phyloP scores from a whole-genome alignment of 306 rosid genomes.

The Fagus sylvatica region DNA sequence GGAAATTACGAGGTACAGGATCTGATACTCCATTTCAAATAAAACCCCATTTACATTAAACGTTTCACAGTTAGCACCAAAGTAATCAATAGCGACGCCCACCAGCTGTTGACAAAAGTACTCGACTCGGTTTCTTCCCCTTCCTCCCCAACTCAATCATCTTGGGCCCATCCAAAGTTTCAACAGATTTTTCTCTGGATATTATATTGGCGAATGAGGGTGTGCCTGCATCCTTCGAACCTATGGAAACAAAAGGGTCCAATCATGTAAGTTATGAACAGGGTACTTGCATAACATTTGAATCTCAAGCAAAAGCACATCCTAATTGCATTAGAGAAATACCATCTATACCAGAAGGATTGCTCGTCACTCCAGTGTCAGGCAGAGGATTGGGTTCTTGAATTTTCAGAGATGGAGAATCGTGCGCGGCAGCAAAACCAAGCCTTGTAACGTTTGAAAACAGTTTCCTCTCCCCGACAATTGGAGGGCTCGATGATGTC shows the following conservation, averaged over 20 bases:
- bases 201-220: slow-evolving; percentile 70
- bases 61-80: background rate
- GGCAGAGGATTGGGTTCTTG: slow-evolving; percentile 51
- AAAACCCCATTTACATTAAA: background rate
- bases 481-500: slow-evolving; percentile 68
- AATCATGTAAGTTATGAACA: background rate
- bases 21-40: background rate
- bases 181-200: slow-evolving; percentile 57
- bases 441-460: slow-evolving; percentile 85
- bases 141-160: slow-evolving; percentile 73
- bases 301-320: background rate
- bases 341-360: slow-evolving; percentile 53
- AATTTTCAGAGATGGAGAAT: slow-evolving; percentile 72
- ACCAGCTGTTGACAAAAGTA: slow-evolving; percentile 83
- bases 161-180: slow-evolving; percentile 51
- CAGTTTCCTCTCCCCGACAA: slow-evolving; percentile 68
- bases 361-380: slow-evolving; percentile 23
- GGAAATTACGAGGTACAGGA: background rate
- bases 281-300: background rate
- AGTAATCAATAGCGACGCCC: slow-evolving; percentile 80
- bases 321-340: slow-evolving; percentile 6
- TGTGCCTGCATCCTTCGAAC: slow-evolving; percentile 46
- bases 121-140: slow-evolving; percentile 79
- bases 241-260: slow-evolving; percentile 28
- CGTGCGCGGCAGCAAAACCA: slow-evolving; percentile 96